phyloP scores from a whole-genome alignment of 371 early-diverging fungal species.

The Apophysomyces elegans region DNA sequence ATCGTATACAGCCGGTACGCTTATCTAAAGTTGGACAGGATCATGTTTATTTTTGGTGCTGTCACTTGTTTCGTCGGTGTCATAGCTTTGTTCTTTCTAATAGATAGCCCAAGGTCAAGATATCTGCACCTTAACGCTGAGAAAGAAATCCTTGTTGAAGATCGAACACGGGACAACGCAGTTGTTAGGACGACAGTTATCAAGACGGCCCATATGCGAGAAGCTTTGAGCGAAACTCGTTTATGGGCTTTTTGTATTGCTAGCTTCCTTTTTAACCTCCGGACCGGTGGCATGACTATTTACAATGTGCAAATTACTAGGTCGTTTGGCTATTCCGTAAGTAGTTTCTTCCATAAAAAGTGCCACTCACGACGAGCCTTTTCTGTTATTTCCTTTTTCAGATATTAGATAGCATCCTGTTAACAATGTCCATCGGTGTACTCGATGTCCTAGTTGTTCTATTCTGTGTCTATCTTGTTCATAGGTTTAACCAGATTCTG shows the following conservation, averaged over 20 bases:
- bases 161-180: slow-evolving; percentile 44
- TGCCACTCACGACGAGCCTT: no score
- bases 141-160: slow-evolving; percentile 41
- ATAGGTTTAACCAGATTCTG: slow-evolving; percentile 23
- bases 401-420: slow-evolving; percentile 30
- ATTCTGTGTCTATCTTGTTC: slow-evolving; percentile 20
- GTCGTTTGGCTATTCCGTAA: slow-evolving; percentile 43
- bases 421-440: slow-evolving; percentile 32
- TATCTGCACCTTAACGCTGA: slow-evolving; percentile 36
- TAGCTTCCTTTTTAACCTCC: slow-evolving; percentile 33
- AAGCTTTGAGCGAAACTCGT: slow-evolving; percentile 37
- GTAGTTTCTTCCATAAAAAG: no score
- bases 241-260: slow-evolving; percentile 42
- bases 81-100: slow-evolving; percentile 37
- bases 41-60: slow-evolving; percentile 32
- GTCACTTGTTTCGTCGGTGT: slow-evolving; percentile 28
- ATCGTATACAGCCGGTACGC: neutral
- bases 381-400: no score
- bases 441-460: slow-evolving; percentile 28
- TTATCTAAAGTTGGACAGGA: slow-evolving; percentile 11
- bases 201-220: slow-evolving; percentile 38
- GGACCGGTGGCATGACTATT: slow-evolving; percentile 46
- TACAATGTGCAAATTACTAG: slow-evolving; percentile 35
- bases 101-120: slow-evolving; percentile 42
- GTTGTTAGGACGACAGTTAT: slow-evolving; percentile 40